Base-by-base conservation (phyloP, 129 eudicot species). In the Saussurea involucrata region DNA sequence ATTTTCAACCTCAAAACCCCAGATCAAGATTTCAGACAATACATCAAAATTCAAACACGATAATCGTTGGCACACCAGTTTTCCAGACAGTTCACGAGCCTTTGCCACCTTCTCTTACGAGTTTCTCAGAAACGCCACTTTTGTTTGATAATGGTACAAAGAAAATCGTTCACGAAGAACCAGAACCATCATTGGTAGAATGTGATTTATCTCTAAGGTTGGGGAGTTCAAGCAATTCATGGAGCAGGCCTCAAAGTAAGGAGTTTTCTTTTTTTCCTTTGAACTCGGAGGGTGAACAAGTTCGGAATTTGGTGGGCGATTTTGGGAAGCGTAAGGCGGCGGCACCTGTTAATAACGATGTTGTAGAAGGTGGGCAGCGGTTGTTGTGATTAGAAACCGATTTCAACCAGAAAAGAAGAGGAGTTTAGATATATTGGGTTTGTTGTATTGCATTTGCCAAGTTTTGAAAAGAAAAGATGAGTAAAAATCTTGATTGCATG, bases 151-250 rank as follows among this genome's bases (percentile, higher is more conserved):
- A 4, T 9, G 69, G 69, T 80, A 37, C 31, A 71, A 78, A 64
- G 73, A 79, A 79, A n/a, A 63, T 34, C 13, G n/a, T 17, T 42
- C 20, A 7, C 5, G 44, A 44, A 58, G 65, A 79, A 63, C 68
- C 55, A 72, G 25, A 72, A 63, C 66, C 83, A 64, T 82, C 76
- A 68, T 31, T 4, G 34, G 33, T 57, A 57, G 88, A 76, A 4
- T 93, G 88, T 78, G 98, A 93, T 65, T 82, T 90, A 73, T 90
- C 98, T 63, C 76, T 93, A 80, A 79, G 98, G 70, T 82, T 93
- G 89, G 98, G 98, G 25, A 82, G 83, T 78, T 68, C 69, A 22
- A 60, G 65, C 65, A 22, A 9, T 60, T 60, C 65, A 13, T 60
- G 65, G 25, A 28, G 10, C 1, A 60, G 27, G 46, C 25, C 77